phyloP scores from a whole-genome alignment of 306 rosid genomes.

The Quercus wislizeni region DNA sequence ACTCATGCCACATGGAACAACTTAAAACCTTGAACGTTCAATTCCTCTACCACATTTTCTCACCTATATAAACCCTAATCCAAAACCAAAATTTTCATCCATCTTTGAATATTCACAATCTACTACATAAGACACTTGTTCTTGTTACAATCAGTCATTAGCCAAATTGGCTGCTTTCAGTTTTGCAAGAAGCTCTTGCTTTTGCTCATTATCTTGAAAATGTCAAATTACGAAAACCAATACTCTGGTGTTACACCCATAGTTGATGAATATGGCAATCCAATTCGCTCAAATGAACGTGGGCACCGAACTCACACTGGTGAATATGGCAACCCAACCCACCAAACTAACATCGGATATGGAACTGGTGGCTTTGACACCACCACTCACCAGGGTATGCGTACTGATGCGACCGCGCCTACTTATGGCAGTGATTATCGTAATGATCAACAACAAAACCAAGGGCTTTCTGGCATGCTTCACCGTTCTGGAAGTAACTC shows the following conservation, averaged over 20 bases:
- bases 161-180: too few species aligned
- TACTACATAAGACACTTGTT: too few species aligned
- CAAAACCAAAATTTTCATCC: too few species aligned
- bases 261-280: neutral
- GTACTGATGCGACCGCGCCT: neutral
- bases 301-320: neutral
- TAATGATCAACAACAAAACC: too few species aligned
- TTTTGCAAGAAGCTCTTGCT: neutral
- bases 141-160: too few species aligned
- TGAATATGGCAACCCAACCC: slow-evolving; percentile 28
- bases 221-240: slow-evolving; percentile 24
- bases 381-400: neutral
- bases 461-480: too few species aligned
- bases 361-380: neutral
- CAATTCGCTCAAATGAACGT: neutral
- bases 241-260: neutral
- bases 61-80: too few species aligned
- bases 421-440: neutral
- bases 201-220: slow-evolving; percentile 9
- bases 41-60: too few species aligned
- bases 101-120: too few species aligned
- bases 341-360: neutral
- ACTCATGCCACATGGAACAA: too few species aligned
- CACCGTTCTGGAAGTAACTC: too few species aligned
- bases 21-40: too few species aligned